Evolutionary conservation across 2,329 filamentous ascomycete genomes (phyloP), one percentile per base, ranked within the genome.

Genomic region (Dactylellina leptospora): DNA sequence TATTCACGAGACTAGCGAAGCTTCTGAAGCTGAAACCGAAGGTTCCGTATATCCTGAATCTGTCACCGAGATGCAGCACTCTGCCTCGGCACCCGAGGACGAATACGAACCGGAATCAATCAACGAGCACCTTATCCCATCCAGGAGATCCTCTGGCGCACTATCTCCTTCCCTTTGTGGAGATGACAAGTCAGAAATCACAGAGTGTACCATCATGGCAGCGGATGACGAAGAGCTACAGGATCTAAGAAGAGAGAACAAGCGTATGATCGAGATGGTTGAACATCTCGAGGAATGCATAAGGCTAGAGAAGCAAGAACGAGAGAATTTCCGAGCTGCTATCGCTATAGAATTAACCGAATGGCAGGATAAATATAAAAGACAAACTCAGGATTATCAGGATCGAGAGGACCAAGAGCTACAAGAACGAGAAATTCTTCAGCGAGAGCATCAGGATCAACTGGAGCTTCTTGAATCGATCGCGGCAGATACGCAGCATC

Each of bases 121-220:
- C 45, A 59, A 64, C 38, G 59, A 72, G 20, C 45, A 72, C 16
- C 40, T 72, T 27, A 44, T 60, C 13, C 59, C 68, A 13, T 72
- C 68, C 4, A 33, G 68, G 47, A 63, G 59, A 44, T 64, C 68
- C 11, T 72, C 68, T 33, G 68, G 59, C 11, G 68, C 51, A 5
- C 25, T 72, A 10, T 72, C 68, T 42, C 68, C 68, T 1, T 64
- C 58, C 2, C 59, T 58, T 33, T 11, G 59, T 10, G 89, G 90
- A 33, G 88, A 93, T 74, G 85, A 88, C 45, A 89, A 91, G 53
- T 88, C 88, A 1, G 86, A 87, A 36, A 85, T 64, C 42, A 75
- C 74, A 20, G 62, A 89, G 86, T 56, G 64, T 38, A 74, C 74
- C 13, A 54, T 74, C 22, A 66, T 74, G 58, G 66, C 64, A n/a